Base-by-base conservation (phyloP, 192 early-diverging fungal species). In the Dissophora ornata region DNA sequence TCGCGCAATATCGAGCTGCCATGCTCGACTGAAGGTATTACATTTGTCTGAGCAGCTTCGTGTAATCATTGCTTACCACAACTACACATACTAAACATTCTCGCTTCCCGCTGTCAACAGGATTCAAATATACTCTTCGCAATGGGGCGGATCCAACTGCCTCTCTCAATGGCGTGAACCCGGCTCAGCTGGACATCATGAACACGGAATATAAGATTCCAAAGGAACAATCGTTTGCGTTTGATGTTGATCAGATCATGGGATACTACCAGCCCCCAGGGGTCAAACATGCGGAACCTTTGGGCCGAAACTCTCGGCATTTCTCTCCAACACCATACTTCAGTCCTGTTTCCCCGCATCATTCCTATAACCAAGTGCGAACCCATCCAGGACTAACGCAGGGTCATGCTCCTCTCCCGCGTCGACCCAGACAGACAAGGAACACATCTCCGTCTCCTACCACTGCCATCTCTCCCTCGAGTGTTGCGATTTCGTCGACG, bases 221-320 rank as follows among this genome's bases (percentile, higher is more conserved):
- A 1, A 77, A 77, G n/a, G 73, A 77, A 29, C 58, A 67, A 26
- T 57, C 51, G 26, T 77, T 67, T 36, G 73, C 73, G 4, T 77
- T 77, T 62, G 73, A 77, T 34, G 65, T 77, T 0, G 57, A 77
- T 46, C 73, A 77, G 53, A 77, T 77, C 40, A 67, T 77, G 73
- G 73, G 64, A 5, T 77, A 77, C 22, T 77, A 77, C 34, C 57
- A 77, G 34, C 51, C 63, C 2, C 51, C 58, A 2, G 59, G 58
- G 15, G 59, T 41, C 28, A 46, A 52, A n/a, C 73, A 62, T 18
- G 16, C 64, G 1, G 73, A 67, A 21, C 64, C 73, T 3, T 40
- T 42, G 26, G 64, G 73, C 5, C 57, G 73, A 1, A 77, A 77
- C 38, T 67, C 64, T 12, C 42, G 73, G 7, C 73, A 77, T 41